Evolutionary conservation across 768 basidiomycete species (phyloP), one percentile per base, ranked within the genome.

Genomic region (Coprinopsis strossmayeri): DNA sequence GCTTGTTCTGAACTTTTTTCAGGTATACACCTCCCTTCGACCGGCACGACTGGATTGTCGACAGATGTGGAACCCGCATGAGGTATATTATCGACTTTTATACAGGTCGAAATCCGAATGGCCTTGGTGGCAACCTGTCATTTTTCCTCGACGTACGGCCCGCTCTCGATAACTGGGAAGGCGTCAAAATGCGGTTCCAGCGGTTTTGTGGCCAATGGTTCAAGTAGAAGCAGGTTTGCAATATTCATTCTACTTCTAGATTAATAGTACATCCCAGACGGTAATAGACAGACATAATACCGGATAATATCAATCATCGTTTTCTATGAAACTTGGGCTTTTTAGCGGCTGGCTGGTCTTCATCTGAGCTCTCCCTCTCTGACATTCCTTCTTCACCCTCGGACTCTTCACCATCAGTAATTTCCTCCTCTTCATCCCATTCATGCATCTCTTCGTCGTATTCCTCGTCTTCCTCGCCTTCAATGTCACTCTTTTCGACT

Each of bases 1-100:
- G n/a, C 23, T 39, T 51, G 15, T 34, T 26, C 23, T 34, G 21
- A 48, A 40, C 43, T 54, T 50, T 56, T 34, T 47, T 34, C 57
- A 99, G 95, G 10, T 99, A 96, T 64, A 76, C 89, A 23, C 76
- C 90, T 20, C 96, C 96, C 0, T 99, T 99, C 66, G 96, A 99
- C 64, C 74, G 91, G 46, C 96, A 99, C 56, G 95, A 98, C 64
- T 99, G 96, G 96, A 65, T 91, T 43, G 83, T 99, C 43, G 92
- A 96, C 64, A 83, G 95, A 27, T 96, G 94, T 61, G 95, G 93
- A 3, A 80, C 78, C 7, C 82, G 80, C 49, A 74, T 92, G 61
- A 84, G 95, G 44, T 99, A 99, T 69, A 82, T 99, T 51, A 96
- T 99, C 59, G 96, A 99, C 68, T 99, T 98, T 67, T 99, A 99